A percentile compares a stretch with the other conserved stretches of the same genome.
Conservation (phyloP, 2,329 filamentous ascomycete genomes). For the Fusarium denticulatum region DNA sequence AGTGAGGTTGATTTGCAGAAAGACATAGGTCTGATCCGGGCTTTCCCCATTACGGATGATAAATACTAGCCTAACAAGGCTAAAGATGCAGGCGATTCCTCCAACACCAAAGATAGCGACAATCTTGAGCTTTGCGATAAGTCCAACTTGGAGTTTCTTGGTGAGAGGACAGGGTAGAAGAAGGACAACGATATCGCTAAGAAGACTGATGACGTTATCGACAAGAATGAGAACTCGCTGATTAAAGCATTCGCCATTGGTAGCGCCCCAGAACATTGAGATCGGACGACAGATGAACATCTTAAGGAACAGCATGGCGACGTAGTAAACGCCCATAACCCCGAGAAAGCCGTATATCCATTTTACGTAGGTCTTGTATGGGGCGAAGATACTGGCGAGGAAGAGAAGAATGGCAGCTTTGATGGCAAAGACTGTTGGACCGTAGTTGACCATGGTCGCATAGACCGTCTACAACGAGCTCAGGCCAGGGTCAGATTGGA, state of each 20-base stretch:
- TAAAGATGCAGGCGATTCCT: conserved; percentile 20
- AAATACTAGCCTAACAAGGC: conserved; percentile 17
- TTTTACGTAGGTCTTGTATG: conserved; percentile 26
- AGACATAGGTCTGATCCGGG: conserved; percentile 20
- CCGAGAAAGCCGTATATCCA: conserved; percentile 24
- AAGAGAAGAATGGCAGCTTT: conserved; percentile 27
- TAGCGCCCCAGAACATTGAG: conserved; percentile 21
- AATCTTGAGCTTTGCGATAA: conserved; percentile 25
- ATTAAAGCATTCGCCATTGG: conserved; percentile 24
- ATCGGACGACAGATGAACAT: conserved; percentile 26
- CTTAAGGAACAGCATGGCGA: conserved; percentile 18
- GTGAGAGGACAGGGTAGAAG: conserved; percentile 19
- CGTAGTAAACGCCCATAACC: conserved; percentile 18
- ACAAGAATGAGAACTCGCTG: conserved; percentile 16
- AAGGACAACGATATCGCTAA: conserved; percentile 18
- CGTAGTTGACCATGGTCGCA: conserved; percentile 29
- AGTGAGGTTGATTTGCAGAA: conserved; percentile 27
- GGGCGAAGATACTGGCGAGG: conserved; percentile 14
- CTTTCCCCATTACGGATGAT: conserved; percentile 27
- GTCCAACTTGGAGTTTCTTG: conserved; percentile 25
- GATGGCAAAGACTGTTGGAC: conserved; percentile 26
- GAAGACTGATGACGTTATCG: conserved; percentile 28
- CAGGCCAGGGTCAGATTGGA: fast-evolving
- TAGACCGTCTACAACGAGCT: conserved; percentile 5
- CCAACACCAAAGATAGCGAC: conserved; percentile 23